These are phyloP conservation scores for Hypoxylon fuscum DNA, from an alignment of 495 filamentous ascomycete species.

Conservation along the genomic window DNA sequence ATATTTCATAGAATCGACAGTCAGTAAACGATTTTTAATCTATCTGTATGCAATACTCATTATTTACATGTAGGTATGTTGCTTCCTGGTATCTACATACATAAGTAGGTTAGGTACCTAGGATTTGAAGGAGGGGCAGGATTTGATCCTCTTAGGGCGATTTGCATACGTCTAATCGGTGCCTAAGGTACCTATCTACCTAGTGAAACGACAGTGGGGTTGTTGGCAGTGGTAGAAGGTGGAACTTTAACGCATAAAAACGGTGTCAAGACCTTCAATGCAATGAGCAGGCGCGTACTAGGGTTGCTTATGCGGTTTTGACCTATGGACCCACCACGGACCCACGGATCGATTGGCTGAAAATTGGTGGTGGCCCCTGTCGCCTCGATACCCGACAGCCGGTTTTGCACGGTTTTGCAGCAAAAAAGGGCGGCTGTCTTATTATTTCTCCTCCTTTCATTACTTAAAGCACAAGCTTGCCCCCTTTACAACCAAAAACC, in stretches of 20 bases:
- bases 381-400: not conserved
- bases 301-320: slow-evolving; percentile 36
- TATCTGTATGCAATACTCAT: slow-evolving; percentile 15
- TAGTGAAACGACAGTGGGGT: slow-evolving; percentile 10
- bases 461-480: slow-evolving; percentile 43
- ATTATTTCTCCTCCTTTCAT: slow-evolving; percentile 45
- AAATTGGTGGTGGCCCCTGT: slow-evolving; percentile 19
- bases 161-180: slow-evolving; percentile 26
- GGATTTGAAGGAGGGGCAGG: not conserved
- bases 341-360: slow-evolving; percentile 12
- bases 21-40: slow-evolving; percentile 5
- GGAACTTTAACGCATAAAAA: slow-evolving; percentile 42
- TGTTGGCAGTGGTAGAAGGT: too few species aligned
- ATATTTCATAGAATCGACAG: too few species aligned
- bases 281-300: slow-evolving; percentile 44
- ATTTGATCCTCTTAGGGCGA: slow-evolving; percentile 7
- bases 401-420: slow-evolving; percentile 23
- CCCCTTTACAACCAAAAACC: slow-evolving; percentile 49
- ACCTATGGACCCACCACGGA: not conserved
- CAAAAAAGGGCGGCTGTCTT: slow-evolving; percentile 39
- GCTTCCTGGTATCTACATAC: not conserved
- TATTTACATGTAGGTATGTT: not conserved
- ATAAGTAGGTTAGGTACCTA: not conserved
- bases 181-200: too few species aligned
- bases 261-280: slow-evolving; percentile 44